Percentiles rank a stretch among this genome's conserved stretches.
Conservation (phyloP, 2,329 filamentous ascomycete genomes). For the Immersiporthe knoxdaviesiana region DNA sequence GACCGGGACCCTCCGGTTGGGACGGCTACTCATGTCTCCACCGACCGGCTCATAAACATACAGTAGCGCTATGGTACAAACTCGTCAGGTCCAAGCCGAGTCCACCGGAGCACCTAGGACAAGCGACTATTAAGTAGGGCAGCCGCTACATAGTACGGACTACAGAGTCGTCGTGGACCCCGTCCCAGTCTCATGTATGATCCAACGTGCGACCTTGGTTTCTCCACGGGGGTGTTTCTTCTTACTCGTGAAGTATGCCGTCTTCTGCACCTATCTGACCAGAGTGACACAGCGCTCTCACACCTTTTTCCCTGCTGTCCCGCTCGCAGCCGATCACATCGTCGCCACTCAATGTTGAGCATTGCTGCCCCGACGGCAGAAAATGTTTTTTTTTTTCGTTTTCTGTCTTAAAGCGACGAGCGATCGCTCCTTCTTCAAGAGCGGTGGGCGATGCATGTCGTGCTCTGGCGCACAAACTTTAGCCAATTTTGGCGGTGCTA, state of each 20-base stretch:
- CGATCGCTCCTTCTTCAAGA: not conserved
- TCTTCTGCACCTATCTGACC: not conserved
- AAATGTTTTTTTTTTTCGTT: not conserved
- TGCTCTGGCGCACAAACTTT: constrained; percentile 11
- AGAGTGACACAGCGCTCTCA: not conserved
- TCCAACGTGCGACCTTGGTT: not conserved
- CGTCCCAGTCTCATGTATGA: not conserved
- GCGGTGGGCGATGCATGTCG: constrained; percentile 14
- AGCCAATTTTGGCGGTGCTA: constrained; percentile 14
- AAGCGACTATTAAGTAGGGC: not conserved
- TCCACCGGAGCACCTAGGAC: not conserved
- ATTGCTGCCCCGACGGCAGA: constrained; percentile 1
- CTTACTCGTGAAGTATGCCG: not conserved
- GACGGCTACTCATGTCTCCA: constrained; percentile 2
- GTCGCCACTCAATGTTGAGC: not conserved
- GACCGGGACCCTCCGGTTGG: not conserved
- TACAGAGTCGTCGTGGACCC: not conserved
- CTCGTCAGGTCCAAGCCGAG: not conserved
- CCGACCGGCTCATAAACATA: not conserved
- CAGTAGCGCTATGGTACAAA: no score
- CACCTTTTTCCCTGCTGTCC: not conserved
- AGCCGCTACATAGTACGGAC: no score
- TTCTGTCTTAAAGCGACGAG: not conserved
- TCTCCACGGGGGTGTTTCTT: not conserved
- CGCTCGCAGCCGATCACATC: not conserved